Conservation (phyloP, 177 flowering plant genomes). For the Vitis hybrid region DNA sequence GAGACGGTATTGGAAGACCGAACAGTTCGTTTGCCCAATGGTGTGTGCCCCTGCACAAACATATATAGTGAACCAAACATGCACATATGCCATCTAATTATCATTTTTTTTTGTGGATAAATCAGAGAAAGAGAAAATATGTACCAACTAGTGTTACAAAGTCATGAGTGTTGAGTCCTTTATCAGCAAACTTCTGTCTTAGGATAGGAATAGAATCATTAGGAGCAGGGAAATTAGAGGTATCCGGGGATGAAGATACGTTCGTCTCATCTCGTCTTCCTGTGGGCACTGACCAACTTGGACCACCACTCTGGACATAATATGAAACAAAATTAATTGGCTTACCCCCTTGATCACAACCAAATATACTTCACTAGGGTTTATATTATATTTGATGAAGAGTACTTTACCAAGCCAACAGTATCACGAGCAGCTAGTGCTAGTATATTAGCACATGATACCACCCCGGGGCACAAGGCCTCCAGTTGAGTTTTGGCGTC, state of each 20-base stretch:
- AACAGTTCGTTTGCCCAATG: slow-evolving; percentile 69
- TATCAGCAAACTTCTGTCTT: slow-evolving; percentile 60
- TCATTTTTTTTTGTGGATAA: too few species aligned
- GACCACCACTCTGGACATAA: slow-evolving; percentile 52
- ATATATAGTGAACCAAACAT: not conserved
- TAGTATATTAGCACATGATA: slow-evolving; percentile 76
- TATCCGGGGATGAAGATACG: slow-evolving; percentile 46
- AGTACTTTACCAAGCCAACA: slow-evolving; percentile 52
- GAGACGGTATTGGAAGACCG: slow-evolving; percentile 56
- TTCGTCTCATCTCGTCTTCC: slow-evolving; percentile 79
- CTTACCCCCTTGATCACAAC: not conserved
- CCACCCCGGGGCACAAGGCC: slow-evolving; percentile 59
- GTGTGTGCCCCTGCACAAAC: slow-evolving; percentile 67
- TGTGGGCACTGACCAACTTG: slow-evolving; percentile 67
- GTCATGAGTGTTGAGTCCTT: slow-evolving; percentile 69
- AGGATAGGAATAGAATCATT: slow-evolving; percentile 54
- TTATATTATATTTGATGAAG: too few species aligned
- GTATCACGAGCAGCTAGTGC: slow-evolving; percentile 78
- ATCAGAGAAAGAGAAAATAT: not conserved
- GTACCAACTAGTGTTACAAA: slow-evolving; percentile 79
- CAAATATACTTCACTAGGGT: too few species aligned
- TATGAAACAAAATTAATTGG: too few species aligned
- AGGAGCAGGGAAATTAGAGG: slow-evolving; percentile 61
- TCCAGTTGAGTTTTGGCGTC: slow-evolving; percentile 70
- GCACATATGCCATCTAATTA: not conserved